phyloP scores from a whole-genome alignment of 1,139 yeast species.

The Diutina rugosa region DNA sequence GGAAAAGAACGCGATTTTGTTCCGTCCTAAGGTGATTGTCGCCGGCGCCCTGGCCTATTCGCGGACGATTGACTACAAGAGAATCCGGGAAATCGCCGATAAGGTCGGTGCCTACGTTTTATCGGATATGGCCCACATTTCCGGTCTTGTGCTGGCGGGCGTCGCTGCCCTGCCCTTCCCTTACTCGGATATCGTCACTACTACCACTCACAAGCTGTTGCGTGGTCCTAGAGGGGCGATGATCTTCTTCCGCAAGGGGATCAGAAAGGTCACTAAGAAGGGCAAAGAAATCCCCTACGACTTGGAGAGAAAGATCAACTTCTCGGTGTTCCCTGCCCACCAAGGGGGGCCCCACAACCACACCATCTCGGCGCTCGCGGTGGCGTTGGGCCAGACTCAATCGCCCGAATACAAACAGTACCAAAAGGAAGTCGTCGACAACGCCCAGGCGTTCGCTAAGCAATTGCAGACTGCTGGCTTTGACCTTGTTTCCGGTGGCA shows the following conservation, averaged over 20 bases:
- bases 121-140: conserved; percentile 97
- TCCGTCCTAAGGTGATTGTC: conserved; percentile 89
- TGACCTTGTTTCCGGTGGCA: conserved; percentile 83
- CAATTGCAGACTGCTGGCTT: conserved; percentile 64
- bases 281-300: conserved; percentile 85
- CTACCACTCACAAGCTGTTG: conserved; percentile 95
- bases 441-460: conserved; percentile 73
- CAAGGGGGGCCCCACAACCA: conserved; percentile 99
- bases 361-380: conserved; percentile 93
- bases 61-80: conserved; percentile 86
- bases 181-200: conserved; percentile 93
- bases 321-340: conserved; percentile 98
- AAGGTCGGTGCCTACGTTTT: conserved; percentile 91
- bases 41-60: conserved; percentile 98
- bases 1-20: conserved; percentile 78
- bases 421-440: conserved; percentile 79
- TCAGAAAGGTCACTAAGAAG: conserved; percentile 79
- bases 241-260: conserved; percentile 97
- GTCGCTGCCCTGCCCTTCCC: conserved; percentile 94
- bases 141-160: conserved; percentile 93
- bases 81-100: conserved; percentile 95
- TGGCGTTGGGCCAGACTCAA: conserved; percentile 89
- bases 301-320: conserved; percentile 89
- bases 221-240: conserved; percentile 99
- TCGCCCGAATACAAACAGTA: conserved; percentile 86